Evolutionary conservation across 2,329 filamentous ascomycete species (phyloP).

Genomic region (Lecanicillium sp.): DNA sequence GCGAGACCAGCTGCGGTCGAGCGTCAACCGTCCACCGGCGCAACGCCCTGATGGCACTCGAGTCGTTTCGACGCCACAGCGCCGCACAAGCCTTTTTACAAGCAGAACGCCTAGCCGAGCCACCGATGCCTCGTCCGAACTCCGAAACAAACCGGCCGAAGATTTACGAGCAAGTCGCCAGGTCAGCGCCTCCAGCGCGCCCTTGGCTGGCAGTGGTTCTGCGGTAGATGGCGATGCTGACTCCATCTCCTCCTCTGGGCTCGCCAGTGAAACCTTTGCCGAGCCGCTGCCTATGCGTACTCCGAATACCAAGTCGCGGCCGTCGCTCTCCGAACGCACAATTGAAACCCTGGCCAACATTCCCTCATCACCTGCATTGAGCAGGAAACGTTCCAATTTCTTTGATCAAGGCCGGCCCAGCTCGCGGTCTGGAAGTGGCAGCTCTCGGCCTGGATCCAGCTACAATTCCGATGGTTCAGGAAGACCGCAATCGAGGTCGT

Average conservation of each 20-base stretch:
- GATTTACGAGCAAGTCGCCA: background rate
- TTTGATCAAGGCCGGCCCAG: slow-evolving; percentile 57
- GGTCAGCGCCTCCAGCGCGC: slow-evolving; percentile 1
- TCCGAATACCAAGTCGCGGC: slow-evolving; percentile 21
- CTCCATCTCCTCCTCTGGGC: no score
- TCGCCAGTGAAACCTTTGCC: no score
- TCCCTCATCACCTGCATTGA: slow-evolving; percentile 67
- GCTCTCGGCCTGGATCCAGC: slow-evolving; percentile 48
- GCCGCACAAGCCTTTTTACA: slow-evolving; percentile 9
- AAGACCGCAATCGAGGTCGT: slow-evolving; percentile 39
- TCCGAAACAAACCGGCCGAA: background rate
- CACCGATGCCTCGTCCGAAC: slow-evolving; percentile 9
- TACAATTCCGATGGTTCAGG: slow-evolving; percentile 54
- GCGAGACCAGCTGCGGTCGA: slow-evolving; percentile 27
- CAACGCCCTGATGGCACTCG: slow-evolving; percentile 9
- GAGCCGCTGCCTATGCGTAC: slow-evolving; percentile 9
- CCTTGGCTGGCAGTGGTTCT: slow-evolving; percentile 10
- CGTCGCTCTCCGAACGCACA: slow-evolving; percentile 74
- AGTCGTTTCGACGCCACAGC: slow-evolving; percentile 5
- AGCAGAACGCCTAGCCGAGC: slow-evolving; percentile 10
- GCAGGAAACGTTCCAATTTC: slow-evolving; percentile 62
- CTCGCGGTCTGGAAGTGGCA: slow-evolving; percentile 36
- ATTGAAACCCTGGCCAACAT: slow-evolving; percentile 75
- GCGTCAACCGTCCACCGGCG: slow-evolving; percentile 14
- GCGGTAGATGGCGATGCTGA: background rate